Evolutionary conservation across 331 rosid species (phyloP), one percentile per base, ranked within the genome.

Genomic region (Phaseolus coccineus): DNA sequence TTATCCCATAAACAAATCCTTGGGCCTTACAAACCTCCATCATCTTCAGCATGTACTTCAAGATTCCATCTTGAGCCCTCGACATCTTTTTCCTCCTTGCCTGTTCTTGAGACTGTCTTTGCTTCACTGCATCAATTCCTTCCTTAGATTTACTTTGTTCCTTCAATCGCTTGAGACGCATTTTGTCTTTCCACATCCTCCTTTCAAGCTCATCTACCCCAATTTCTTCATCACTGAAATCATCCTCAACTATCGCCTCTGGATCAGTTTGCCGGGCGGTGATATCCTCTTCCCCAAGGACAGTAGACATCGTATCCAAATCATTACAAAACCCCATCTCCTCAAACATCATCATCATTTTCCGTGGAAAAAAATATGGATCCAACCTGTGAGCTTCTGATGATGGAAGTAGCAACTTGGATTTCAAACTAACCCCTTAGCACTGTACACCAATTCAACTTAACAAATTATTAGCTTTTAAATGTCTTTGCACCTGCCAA

Each of bases 21-120:
- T 91, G 93, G 19, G 98, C 98, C 77, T 94, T 88, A 63, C 97
- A 94, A 39, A 89, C 94, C 86, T 94, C 98, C 96, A 94, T 94
- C 91, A 94, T 94, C 76, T 92, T 94, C 80, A 94, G 76, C 98
- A 94, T 94, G 78, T 92, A 92, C 71, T 91, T 94, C 82, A 94
- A 80, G 77, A 94, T 92, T 25, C 95, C 96, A 33, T 94, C 98
- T 71, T 94, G 98, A 28, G 98, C 98, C 84, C 97, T 83, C 0
- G 97, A 91, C 97, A 94, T 94, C 91, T 92, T 94, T 84, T 91
- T 94, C 90, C 97, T 90, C 84, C 97, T 84, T 0, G 97, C 97
- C 79, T 92, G 94, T 53, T 92, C 98, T 63, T 89, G 95, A 8
- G 96, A 88, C 64, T 94, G 98, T 28, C 90, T 83, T 78, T 92